Evolutionary conservation across 805 yeast species (phyloP).

Genomic region (Priceomyces carsonii): DNA sequence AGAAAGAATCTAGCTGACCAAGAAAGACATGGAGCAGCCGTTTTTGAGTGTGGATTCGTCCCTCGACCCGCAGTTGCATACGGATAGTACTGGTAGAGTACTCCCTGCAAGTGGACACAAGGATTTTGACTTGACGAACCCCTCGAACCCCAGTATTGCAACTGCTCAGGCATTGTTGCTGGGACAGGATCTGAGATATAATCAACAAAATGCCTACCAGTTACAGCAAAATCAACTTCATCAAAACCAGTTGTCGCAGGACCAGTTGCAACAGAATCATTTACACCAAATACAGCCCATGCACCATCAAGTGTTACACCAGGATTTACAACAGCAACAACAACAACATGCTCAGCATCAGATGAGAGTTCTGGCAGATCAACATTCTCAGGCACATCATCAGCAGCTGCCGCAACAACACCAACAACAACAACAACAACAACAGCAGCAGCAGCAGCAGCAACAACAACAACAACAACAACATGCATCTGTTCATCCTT

Average conservation of each 20-base stretch:
- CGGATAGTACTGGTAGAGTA: conserved; percentile 4
- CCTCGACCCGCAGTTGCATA: conserved; percentile 17
- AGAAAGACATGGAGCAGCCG: conserved; percentile 15
- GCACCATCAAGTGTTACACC: conserved; percentile 11
- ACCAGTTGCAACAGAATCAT: conserved; percentile 11
- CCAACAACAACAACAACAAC: conserved; percentile 14
- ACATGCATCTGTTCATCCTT: conserved; percentile 3
- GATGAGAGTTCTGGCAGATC: conserved; percentile 19
- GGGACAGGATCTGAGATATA: conserved; percentile 10
- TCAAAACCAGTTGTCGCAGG: conserved; percentile 7
- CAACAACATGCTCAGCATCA: conserved; percentile 15
- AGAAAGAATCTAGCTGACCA: no score
- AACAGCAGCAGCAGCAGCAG: conserved; percentile 8
- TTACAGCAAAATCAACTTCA: conserved; percentile 5
- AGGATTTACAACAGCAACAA: conserved; percentile 7
- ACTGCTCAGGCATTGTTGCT: conserved; percentile 17
- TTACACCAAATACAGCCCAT: conserved; percentile 7
- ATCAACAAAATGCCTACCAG: conserved; percentile 10
- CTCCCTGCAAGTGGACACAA: conserved; percentile 6
- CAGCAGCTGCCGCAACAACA: conserved; percentile 14
- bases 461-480: conserved; percentile 9
- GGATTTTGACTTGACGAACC: conserved; percentile 12
- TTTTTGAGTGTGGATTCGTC: conserved; percentile 17
- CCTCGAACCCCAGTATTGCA: conserved; percentile 15
- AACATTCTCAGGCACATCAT: conserved; percentile 19